Conservation (phyloP, 225 moss, liverwort and hornwort species). For the Climacium dendroides region DNA sequence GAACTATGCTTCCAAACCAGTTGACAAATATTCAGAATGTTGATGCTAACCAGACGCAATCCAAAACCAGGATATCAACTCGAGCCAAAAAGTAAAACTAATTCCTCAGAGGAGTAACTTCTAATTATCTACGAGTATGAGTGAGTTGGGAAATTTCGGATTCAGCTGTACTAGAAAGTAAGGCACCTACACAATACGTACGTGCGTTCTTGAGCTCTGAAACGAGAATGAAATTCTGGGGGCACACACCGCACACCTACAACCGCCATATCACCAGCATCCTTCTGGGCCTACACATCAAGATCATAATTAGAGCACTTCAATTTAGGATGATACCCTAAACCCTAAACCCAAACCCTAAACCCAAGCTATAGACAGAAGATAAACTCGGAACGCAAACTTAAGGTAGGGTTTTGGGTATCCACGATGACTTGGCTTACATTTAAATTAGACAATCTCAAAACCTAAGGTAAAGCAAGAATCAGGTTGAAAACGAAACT, state of each 20-base stretch:
- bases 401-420: not conserved
- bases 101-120: not conserved
- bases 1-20: not conserved
- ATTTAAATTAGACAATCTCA: not conserved
- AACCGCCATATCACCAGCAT: slow-evolving; percentile 78
- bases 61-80: not conserved
- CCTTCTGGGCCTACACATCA: slow-evolving; percentile 46
- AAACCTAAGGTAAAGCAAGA: not conserved
- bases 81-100: not conserved
- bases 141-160: not conserved
- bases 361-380: not conserved
- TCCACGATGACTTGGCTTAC: not conserved
- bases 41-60: slow-evolving; percentile 7
- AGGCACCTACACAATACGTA: slow-evolving; percentile 61
- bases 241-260: slow-evolving; percentile 57
- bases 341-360: not conserved
- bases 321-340: not conserved
- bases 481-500: not conserved
- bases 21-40: not conserved
- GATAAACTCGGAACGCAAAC: not conserved
- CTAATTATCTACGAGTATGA: not conserved
- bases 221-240: slow-evolving; percentile 72
- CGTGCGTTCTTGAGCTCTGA: slow-evolving; percentile 94
- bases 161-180: not conserved
- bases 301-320: not conserved